Evolutionary conservation across 805 yeast species (phyloP), one percentile per base, ranked within the genome.

Genomic region (Candida gorgasii): DNA sequence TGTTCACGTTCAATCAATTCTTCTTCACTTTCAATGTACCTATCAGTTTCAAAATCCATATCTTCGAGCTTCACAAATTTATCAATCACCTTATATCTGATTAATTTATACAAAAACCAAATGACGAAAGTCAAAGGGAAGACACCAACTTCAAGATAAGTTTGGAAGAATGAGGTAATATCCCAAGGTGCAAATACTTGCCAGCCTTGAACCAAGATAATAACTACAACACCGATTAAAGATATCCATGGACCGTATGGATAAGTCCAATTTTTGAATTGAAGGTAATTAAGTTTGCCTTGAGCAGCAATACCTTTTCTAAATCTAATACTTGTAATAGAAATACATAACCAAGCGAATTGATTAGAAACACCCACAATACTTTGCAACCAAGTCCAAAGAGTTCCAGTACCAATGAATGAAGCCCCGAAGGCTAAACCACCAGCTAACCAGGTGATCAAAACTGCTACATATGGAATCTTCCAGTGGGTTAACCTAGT

Each of bases 361-460:
- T 73, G 76, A 53, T 76, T 76, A 4, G 80, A 73, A 14, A 76
- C 76, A 51, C 79, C 80, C 40, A 75, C 79, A 40, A 75, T 65
- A 43, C 71, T 62, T 59, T 74, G 80, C 43, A 76, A 58, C 79
- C 80, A 76, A 12, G 65, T 48, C 80, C 80, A 76, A 29, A 76
- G 59, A n/a, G 65, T 62, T 33, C 80, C 80, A 1, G 79, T 73
- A 16, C 78, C 77, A 43, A 75, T 68, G 49, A 75, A 76, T 1
- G 82, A 76, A 3, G 82, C 73, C 1, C 80, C 85, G 52, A 80
- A 80, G 54, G 82, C 78, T 35, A 79, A 61, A 0, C 82, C 83
- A 32, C 83, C 79, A 23, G 72, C 63, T 3, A 72, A 52, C 76
- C 80, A 77, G 18, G 84, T 79, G 22, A 69, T 53, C 2, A 66